phyloP scores from a whole-genome alignment of 768 basidiomycete species.

The Arthromyces matolae region DNA sequence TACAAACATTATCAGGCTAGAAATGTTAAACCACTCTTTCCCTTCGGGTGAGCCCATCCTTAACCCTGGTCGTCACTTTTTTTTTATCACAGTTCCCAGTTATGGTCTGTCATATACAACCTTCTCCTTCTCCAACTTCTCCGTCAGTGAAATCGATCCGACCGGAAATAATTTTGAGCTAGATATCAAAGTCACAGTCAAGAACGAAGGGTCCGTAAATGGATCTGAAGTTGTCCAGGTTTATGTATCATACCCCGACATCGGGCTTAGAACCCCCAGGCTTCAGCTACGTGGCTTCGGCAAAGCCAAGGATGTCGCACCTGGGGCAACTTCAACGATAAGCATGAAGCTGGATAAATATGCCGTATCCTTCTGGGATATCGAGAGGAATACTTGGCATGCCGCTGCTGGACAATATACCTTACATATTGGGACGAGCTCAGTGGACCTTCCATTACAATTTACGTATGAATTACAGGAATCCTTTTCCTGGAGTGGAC shows the following conservation, averaged over 20 bases:
- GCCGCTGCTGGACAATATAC: slow-evolving; percentile 48
- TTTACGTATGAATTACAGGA: slow-evolving; percentile 20
- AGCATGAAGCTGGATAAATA: slow-evolving; percentile 57
- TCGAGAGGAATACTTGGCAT: slow-evolving; percentile 40
- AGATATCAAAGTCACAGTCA: slow-evolving; percentile 44
- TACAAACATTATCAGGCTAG: slow-evolving; percentile 64
- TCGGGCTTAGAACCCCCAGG: slow-evolving; percentile 50
- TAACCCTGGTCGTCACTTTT: background rate
- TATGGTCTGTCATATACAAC: slow-evolving; percentile 75
- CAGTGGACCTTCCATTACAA: slow-evolving; percentile 25
- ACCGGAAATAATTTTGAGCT: slow-evolving; percentile 29
- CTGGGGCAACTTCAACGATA: slow-evolving; percentile 40
- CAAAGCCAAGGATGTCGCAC: slow-evolving; percentile 51
- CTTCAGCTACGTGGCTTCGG: slow-evolving; percentile 63
- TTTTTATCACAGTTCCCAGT: slow-evolving; percentile 29
- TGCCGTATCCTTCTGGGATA: slow-evolving; percentile 66
- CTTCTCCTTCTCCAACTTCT: slow-evolving; percentile 52
- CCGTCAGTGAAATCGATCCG: slow-evolving; percentile 27
- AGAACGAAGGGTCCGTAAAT: slow-evolving; percentile 47
- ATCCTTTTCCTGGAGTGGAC: slow-evolving; percentile 28
- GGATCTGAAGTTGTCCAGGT: slow-evolving; percentile 69
- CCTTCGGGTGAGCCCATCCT: slow-evolving; percentile 49
- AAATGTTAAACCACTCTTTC: slow-evolving; percentile 53
- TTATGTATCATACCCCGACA: slow-evolving; percentile 52
- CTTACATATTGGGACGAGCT: slow-evolving; percentile 43